Base-by-base conservation (phyloP, 2,329 filamentous ascomycete species). In the Pyrenochaeta sp. region DNA sequence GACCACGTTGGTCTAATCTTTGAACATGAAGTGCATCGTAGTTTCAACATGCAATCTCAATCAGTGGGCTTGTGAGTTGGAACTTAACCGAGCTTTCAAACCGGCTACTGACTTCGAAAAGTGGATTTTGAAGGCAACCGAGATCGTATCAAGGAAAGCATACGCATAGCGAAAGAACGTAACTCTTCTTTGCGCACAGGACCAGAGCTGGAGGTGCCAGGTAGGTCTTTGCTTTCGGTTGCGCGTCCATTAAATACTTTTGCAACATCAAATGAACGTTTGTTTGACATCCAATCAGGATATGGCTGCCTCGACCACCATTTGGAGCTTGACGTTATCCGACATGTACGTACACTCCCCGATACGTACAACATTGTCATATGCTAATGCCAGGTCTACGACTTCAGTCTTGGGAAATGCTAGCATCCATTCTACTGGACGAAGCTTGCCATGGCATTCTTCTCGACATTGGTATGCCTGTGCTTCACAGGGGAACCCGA, bases 361-460 rank as follows among this genome's bases (percentile, higher is more conserved):
- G n/a, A n/a, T n/a, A n/a, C n/a, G n/a, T n/a, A 23, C 17, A 31
- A 37, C 10, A 9, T 37, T 10, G 15, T 37, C 11, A 35, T 33
- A 21, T 18, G 9, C 20, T 37, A 18, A 37, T 18, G 12, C 20
- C 2, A 42, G 48, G 21, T 29, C n/a, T 47, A 11, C 48, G 40
- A 27, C 57, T 63, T 21, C 71, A 75, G 47, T 72, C 54, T 47
- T 61, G 67, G 88, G 87, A 91, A 65, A 82, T 84, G 75, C 78
- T 90, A 1, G 78, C 78, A 12, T 75, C 79, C 45, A 89, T 92
- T 54, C 78, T 92, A n/a, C 71, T 77, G 2, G 82, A 90, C 72
- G 73, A 82, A 31, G 81, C 81, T 9, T 86, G 82, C 58, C 78
- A 89, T 62, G 87, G 84, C 68, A 91, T 91, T 63, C 47, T 66